Base-by-base conservation (phyloP, 108 stramenopile species). In the Fragilariopsis cylindrus region DNA sequence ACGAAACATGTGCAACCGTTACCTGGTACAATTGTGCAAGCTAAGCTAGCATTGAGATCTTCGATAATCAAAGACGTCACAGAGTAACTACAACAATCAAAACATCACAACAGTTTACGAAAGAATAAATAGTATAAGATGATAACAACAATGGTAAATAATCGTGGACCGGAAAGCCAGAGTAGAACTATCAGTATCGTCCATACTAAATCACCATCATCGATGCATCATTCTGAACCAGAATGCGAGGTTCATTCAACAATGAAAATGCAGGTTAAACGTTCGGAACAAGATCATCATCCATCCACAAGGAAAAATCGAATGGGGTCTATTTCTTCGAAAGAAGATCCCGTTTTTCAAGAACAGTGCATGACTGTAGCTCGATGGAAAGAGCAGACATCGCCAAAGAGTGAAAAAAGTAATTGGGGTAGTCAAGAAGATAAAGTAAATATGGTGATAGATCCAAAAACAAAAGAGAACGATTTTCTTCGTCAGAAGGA, bases 161-260 rank as follows among this genome's bases (percentile, higher is more conserved):
- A 4, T n/a, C 7, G 58, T 60, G 41, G n/a, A 30, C 21, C 18
- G 11, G 8, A 60, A 30, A 60, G 21, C 58, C 58, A 60, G 11
- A 30, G 58, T 11, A 60, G 13, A 52, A 52, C 50, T 52, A 52
- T 13, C 50, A 52, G 50, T 52, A 52, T 9, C 50, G 13, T 52
- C 50, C 50, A 9, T 52, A 52, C 9, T 13, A 13, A 52, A 52
- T 52, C 50, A 52, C 50, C 50, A 52, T 52, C 50, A 3, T 63
- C 62, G 62, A 63, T n/a, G 62, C 16, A 63, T 8, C 42, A 63
- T 63, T 63, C 62, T 40, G 43, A 63, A 63, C 62, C 62, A 11
- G 62, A 63, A 40, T 45, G 43, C 43, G 43, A 63, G 11, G 16
- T 44, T 63, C 62, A 63, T 63, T n/a, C 3, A 43, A 63, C 6